phyloP scores from a whole-genome alignment of 257 asterid species.

The Primulina huaijiensis region DNA sequence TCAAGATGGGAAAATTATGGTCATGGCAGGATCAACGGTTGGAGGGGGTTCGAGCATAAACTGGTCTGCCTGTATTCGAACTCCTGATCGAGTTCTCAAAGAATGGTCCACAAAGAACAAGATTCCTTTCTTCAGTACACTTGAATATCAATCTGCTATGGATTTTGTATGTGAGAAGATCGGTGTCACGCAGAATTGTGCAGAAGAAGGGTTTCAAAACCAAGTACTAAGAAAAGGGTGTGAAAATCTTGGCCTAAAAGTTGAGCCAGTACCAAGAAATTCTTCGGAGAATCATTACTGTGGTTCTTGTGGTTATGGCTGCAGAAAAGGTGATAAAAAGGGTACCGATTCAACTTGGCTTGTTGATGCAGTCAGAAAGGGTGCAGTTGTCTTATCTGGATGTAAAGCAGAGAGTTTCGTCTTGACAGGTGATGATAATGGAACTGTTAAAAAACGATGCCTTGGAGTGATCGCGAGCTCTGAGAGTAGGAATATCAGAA shows the following conservation, averaged over 20 bases:
- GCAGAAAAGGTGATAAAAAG: slow-evolving; percentile 79
- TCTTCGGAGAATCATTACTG: slow-evolving; percentile 70
- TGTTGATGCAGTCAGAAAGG: slow-evolving; percentile 71
- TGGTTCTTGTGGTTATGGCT: slow-evolving; percentile 86
- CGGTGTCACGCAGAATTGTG: slow-evolving; percentile 63
- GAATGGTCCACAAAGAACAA: slow-evolving; percentile 73
- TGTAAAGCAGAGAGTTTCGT: slow-evolving; percentile 63
- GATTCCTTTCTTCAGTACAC: slow-evolving; percentile 46
- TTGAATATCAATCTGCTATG: slow-evolving; percentile 69
- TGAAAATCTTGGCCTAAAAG: slow-evolving; percentile 60
- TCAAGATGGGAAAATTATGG: slow-evolving; percentile 64
- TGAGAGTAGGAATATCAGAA: slow-evolving; percentile 31
- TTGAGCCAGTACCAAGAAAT: slow-evolving; percentile 59
- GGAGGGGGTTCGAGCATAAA: slow-evolving; percentile 82
- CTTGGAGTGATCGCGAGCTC: slow-evolving; percentile 56
- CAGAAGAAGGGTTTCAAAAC: slow-evolving; percentile 66
- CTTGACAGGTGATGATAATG: slow-evolving; percentile 28
- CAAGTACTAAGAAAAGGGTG: slow-evolving; percentile 65
- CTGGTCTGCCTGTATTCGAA: slow-evolving; percentile 81
- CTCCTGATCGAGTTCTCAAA: slow-evolving; percentile 62
- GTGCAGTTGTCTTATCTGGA: slow-evolving; percentile 72
- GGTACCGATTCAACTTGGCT: slow-evolving; percentile 85
- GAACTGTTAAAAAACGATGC: slow-evolving; percentile 44
- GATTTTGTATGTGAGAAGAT: slow-evolving; percentile 67
- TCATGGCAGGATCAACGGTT: slow-evolving; percentile 69